Conservation (phyloP, 2,329 filamentous ascomycete species). For the Exophiala xenobiotica region DNA sequence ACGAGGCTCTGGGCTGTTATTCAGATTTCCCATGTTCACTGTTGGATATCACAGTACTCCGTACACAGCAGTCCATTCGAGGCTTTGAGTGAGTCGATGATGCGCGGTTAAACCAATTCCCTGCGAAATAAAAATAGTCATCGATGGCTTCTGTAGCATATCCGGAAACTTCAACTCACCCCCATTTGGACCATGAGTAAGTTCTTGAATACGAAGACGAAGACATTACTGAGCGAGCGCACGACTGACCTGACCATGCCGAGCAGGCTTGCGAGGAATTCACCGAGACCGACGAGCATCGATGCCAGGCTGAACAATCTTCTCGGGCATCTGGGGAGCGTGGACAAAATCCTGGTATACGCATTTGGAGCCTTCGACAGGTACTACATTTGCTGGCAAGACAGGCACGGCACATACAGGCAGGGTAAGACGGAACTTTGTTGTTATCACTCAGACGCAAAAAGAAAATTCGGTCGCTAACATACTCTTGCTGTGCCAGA, state of each 20-base stretch:
- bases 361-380: constrained; percentile 42
- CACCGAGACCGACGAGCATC: not conserved
- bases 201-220: not conserved
- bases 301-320: constrained; percentile 5
- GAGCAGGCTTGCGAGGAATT: not conserved
- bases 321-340: constrained; percentile 11
- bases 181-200: too few relatives aligned
- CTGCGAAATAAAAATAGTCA: too few relatives aligned
- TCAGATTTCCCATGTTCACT: too few relatives aligned
- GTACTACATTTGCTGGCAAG: constrained; percentile 44
- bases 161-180: too few relatives aligned
- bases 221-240: not conserved
- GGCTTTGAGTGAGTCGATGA: too few relatives aligned
- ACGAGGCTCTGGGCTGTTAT: too few relatives aligned
- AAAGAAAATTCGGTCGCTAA: not conserved
- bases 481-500: constrained; percentile 28
- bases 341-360: constrained; percentile 40
- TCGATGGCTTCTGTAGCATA: too few relatives aligned
- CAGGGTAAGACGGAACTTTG: constrained; percentile 34
- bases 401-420: constrained; percentile 35
- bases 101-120: too few relatives aligned
- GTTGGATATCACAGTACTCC: too few relatives aligned
- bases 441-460: not conserved
- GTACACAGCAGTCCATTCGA: too few relatives aligned
- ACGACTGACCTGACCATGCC: not conserved